Base-by-base conservation (phyloP, 2,329 filamentous ascomycete genomes). In the Paracamarosporium sp. region DNA sequence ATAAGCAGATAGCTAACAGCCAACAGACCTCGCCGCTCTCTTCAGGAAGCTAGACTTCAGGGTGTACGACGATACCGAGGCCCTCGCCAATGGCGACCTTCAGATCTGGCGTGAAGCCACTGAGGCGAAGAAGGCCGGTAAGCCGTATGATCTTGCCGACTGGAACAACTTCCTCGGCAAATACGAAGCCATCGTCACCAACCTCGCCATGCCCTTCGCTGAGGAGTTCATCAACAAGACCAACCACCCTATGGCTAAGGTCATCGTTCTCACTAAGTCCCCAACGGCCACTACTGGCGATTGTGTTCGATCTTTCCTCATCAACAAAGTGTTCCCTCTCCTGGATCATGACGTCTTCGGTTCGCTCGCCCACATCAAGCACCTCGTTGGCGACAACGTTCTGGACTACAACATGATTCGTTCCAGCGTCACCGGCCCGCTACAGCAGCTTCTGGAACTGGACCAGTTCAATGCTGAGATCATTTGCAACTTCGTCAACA, bases 31-130 rank as follows among this genome's bases (percentile, higher is more conserved):
- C 12, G 66, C 69, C 5, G 65, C 72, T 28, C 73, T 73, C 15
- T 67, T 78, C 8, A 55, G 48, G 17, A 53, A 67, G 25, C 64
- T 76, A 3, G 69, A 67, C 7, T 69, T 73, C 45, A 59, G 62
- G 3, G 72, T 73, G 9, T 64, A 76, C 47, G 77, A 78, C 53
- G 72, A 75, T 55, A 70, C 76, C 61, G 68, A 71, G 15, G 75
- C 77, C 25, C 70, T 73, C 50, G 72, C 71, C 57, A 28, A 61
- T 15, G 61, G 67, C 17, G 71, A 79, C 54, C 68, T 71, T 22
- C 63, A 57, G 0, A 58, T 78, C 8, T 78, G 76, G 76, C 55
- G 69, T 25, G 68, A 76, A 38, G 73, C 76, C 7, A 66, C 74
- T 27, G 62, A 71, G 2, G 68, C 69, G 35, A 79, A 78, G 53